Evolutionary conservation across 2,329 filamentous ascomycete species (phyloP).

Genomic region (Phyllosticta ampelicida): DNA sequence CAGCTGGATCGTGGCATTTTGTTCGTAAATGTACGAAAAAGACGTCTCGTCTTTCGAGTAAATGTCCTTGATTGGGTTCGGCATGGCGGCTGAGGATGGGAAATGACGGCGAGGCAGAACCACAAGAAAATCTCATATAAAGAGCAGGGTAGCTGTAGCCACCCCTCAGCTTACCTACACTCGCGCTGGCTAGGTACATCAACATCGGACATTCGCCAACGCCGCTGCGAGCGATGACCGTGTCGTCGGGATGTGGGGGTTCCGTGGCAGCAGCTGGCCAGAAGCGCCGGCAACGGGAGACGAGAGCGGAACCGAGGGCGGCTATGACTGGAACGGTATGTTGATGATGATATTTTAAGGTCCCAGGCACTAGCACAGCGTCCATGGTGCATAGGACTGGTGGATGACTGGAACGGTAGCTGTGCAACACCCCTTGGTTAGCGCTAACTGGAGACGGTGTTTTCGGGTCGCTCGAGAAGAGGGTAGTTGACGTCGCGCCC

Average conservation of each 20-base stretch:
- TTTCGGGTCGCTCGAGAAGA: not conserved
- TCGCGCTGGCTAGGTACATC: not conserved
- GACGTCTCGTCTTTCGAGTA: slow-evolving; percentile 24
- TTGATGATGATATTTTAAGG: no score
- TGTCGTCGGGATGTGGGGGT: not conserved
- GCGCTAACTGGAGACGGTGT: not conserved
- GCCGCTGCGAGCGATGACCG: not conserved
- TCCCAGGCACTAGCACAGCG: no score
- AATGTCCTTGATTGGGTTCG: slow-evolving; percentile 21
- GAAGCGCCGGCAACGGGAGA: not conserved
- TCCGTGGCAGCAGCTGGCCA: not conserved
- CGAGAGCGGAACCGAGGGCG: not conserved
- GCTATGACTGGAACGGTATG: not conserved
- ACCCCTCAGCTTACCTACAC: not conserved
- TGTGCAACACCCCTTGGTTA: not conserved
- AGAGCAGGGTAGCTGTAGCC: not conserved
- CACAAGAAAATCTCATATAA: not conserved
- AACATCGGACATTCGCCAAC: not conserved
- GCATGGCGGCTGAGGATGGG: slow-evolving; percentile 1
- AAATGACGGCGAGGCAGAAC: not conserved
- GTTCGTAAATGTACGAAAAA: slow-evolving; percentile 39
- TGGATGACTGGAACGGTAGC: no score
- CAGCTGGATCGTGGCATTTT: slow-evolving; percentile 39
- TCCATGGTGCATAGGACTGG: no score
- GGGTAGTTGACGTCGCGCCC: not conserved